Base-by-base conservation (phyloP, 768 basidiomycete genomes). In the Tylopilus plumbeoviolaceoides region DNA sequence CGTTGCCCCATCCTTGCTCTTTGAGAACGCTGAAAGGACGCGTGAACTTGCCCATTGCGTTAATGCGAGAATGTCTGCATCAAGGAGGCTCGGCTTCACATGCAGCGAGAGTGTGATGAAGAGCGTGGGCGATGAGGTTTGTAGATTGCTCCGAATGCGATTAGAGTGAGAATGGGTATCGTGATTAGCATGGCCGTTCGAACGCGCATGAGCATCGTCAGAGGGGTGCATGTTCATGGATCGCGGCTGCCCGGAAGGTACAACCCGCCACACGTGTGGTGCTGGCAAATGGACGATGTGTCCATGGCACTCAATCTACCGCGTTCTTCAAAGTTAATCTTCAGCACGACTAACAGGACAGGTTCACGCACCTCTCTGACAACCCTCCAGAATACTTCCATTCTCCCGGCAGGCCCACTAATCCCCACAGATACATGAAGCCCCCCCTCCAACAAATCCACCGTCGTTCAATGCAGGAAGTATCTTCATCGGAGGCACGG, bases 41-140 rank as follows among this genome's bases (percentile, higher is more conserved):
- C 78, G 79, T 64, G 87, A 84, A 77, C 84, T 85, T 20, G 85
- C 85, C 87, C 87, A 91, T 44, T 73, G 73, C 20, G 89, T 93
- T 45, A 94, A 70, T 60, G 72, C 74, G 44, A 95, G 62, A 44
- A 91, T 80, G 43, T 89, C 88, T 21, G 76, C 77, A 67, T 94
- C 91, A 8, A 75, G 75, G 39, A 91, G 63, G 52, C 85, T 83
- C 35, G 75, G 67, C 36, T 75, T 70, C 14, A 95, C 87, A 62
- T 91, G 91, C 41, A 91, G 70, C 64, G 91, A 86, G 23, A 95
- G 73, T 27, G 92, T 90, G 28, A 91, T 83, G 14, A 95, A 78
- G 53, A 91, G 73, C n/a, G 67, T 61, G 20, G 76, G 71, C 12
- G 73, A 65, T 8, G 63, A 59, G 48, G 41, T 51, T 11, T 21